These are phyloP conservation scores for Kwoniella mangroviensis DNA, from an alignment of 768 basidiomycete genomes.

Conservation along the genomic window DNA sequence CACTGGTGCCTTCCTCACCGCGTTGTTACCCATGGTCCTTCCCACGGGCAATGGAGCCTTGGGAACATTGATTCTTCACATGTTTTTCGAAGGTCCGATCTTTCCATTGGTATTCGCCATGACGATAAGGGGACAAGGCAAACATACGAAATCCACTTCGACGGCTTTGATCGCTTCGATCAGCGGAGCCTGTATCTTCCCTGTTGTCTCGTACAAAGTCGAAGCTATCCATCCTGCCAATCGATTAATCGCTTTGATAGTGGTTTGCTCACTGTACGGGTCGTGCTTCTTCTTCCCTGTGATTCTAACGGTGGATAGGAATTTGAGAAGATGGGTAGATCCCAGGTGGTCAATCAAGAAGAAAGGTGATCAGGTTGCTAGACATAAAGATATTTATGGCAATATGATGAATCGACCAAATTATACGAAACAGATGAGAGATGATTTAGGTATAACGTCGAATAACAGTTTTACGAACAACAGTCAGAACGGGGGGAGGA, in stretches of 20 bases:
- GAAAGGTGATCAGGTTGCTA: background rate
- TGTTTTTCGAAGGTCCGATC: constrained; percentile 52
- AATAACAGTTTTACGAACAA: background rate
- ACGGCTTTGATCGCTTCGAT: constrained; percentile 44
- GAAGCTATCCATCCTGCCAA: constrained; percentile 20
- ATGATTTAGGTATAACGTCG: constrained; percentile 1
- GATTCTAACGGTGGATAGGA: background rate
- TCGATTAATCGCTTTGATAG: constrained; percentile 16
- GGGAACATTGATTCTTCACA: constrained; percentile 39
- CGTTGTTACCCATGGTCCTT: constrained; percentile 37
- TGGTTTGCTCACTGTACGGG: constrained; percentile 23
- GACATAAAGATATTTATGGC: background rate
- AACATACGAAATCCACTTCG: constrained; percentile 46
- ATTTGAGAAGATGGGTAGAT: constrained; percentile 29
- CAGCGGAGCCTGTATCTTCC: constrained; percentile 42
- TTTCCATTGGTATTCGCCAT: constrained; percentile 55
- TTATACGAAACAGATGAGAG: background rate
- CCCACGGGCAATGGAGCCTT: constrained; percentile 25
- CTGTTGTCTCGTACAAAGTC: constrained; percentile 42
- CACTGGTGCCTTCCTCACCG: constrained; percentile 38
- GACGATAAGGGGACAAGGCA: constrained; percentile 45
- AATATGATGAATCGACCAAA: background rate
- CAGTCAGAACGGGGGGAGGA: background rate
- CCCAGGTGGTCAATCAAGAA: constrained; percentile 19
- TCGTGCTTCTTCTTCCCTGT: constrained; percentile 16